Evolutionary conservation across 495 filamentous ascomycete genomes (phyloP).

Genomic region (Clavariopsis aquatica): DNA sequence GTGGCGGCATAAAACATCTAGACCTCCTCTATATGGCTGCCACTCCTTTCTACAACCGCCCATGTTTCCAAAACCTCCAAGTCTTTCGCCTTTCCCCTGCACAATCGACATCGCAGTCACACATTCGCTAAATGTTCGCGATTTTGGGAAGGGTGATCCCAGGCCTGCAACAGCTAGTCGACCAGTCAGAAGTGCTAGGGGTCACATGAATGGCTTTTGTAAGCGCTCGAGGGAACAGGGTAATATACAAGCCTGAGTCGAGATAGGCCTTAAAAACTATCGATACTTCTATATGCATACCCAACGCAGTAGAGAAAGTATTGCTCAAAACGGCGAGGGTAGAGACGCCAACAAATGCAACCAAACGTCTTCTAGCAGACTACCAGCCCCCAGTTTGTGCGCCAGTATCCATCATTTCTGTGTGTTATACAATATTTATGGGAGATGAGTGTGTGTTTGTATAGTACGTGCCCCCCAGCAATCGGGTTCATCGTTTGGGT

Average conservation of each 20-base stretch:
- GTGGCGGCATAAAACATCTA: conserved; percentile 6
- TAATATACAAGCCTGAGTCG: conserved; percentile 40
- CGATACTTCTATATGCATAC: conserved; percentile 16
- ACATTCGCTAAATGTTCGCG: conserved; percentile 23
- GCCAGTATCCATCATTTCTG: conserved; percentile 13
- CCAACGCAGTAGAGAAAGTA: conserved; percentile 5
- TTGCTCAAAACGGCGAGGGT: conserved; percentile 1
- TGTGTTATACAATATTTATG: conserved; percentile 7
- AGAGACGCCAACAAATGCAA: conserved; percentile 33
- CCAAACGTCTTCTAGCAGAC: conserved; percentile 13
- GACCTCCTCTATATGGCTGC: conserved; percentile 3
- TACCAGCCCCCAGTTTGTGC: conserved; percentile 12
- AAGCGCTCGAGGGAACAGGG: conserved; percentile 28
- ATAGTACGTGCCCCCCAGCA: background rate
- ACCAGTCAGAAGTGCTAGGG: conserved; percentile 17
- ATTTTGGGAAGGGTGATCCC: conserved; percentile 15
- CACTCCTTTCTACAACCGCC: conserved; percentile 9
- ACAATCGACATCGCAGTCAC: conserved; percentile 15
- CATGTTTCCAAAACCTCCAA: conserved; percentile 16
- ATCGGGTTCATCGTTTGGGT: background rate
- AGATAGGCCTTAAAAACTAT: conserved; percentile 27
- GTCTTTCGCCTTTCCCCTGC: conserved; percentile 17
- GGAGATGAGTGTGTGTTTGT: conserved; percentile 9
- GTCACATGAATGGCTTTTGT: conserved; percentile 18
- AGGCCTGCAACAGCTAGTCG: background rate